Evolutionary conservation across 768 basidiomycete species (phyloP).

Genomic region (Exidia glandulosa): DNA sequence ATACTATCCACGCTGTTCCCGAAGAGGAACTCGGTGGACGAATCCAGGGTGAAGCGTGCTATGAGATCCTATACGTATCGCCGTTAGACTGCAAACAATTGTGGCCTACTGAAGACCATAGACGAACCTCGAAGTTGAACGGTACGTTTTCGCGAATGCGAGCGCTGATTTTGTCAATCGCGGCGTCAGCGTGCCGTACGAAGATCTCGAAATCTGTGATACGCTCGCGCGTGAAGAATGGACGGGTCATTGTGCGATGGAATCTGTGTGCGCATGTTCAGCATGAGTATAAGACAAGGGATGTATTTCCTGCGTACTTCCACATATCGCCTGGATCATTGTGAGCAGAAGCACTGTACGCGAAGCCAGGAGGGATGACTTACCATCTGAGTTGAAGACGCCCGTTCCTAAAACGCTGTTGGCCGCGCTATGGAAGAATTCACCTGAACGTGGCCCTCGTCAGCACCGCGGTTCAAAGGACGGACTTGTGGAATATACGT

Average conservation of each 20-base stretch:
- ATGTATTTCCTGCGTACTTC: slow-evolving; percentile 33
- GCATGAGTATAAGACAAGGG: background rate
- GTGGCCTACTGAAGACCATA: no score
- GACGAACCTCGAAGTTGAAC: no score
- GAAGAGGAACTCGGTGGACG: slow-evolving; percentile 45
- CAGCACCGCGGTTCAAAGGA: background rate
- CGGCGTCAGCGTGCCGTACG: no score
- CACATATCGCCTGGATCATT: slow-evolving; percentile 39
- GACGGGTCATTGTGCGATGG: slow-evolving; percentile 15
- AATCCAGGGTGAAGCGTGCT: slow-evolving; percentile 16
- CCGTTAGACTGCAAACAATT: no score
- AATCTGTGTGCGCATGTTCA: slow-evolving; percentile 18
- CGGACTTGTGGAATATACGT: background rate
- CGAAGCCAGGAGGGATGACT: slow-evolving; percentile 3
- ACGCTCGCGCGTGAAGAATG: slow-evolving; percentile 16
- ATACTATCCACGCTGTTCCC: slow-evolving; percentile 33
- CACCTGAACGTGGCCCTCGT: background rate
- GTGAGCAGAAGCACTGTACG: no score
- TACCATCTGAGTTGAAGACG: slow-evolving; percentile 46
- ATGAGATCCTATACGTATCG: no score
- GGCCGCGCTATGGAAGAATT: slow-evolving; percentile 19
- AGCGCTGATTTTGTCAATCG: no score
- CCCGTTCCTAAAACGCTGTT: slow-evolving; percentile 46
- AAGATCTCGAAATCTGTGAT: slow-evolving; percentile 1
- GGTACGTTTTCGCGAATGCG: no score